A percentile compares a stretch with the other conserved stretches of the same genome.
Evolutionary conservation across 345 rosid genomes (phyloP).

Genomic region (Salix caprea): DNA sequence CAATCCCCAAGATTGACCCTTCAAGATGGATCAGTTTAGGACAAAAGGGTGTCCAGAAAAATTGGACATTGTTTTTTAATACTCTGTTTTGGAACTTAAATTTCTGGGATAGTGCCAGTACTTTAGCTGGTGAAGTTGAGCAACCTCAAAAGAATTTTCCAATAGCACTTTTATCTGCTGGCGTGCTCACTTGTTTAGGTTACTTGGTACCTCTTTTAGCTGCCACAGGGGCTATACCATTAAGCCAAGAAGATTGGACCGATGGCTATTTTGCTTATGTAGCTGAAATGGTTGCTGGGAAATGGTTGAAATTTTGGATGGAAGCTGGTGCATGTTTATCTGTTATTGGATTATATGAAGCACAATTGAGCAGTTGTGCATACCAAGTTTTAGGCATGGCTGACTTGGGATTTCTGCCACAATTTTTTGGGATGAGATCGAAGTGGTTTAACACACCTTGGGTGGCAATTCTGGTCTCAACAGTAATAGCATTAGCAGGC

Average conservation of each 20-base stretch:
- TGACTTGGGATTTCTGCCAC: slow-evolving; percentile 23
- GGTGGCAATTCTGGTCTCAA: slow-evolving; percentile 38
- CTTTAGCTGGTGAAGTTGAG: slow-evolving; percentile 30
- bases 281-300: slow-evolving; percentile 26
- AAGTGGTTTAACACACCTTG: slow-evolving; percentile 42
- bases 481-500: slow-evolving; percentile 18
- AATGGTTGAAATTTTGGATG: slow-evolving; percentile 27
- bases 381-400: slow-evolving; percentile 28
- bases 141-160: slow-evolving; percentile 21
- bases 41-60: slow-evolving; percentile 10
- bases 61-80: slow-evolving; percentile 23
- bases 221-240: slow-evolving; percentile 10
- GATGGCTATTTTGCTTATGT: slow-evolving; percentile 18
- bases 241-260: slow-evolving; percentile 18
- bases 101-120: slow-evolving; percentile 29
- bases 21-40: slow-evolving; percentile 25
- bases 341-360: slow-evolving; percentile 22
- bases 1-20: slow-evolving; percentile 26
- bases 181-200: slow-evolving; percentile 7
- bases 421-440: slow-evolving; percentile 19
- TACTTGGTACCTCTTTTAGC: slow-evolving; percentile 27
- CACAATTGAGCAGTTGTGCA: slow-evolving; percentile 19
- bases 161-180: slow-evolving; percentile 17
- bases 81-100: slow-evolving; percentile 29
- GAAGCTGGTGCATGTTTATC: slow-evolving; percentile 24